These are phyloP conservation scores for Plasmodium cynomolgi DNA, from an alignment of 169 alveolate species.

Conservation along the genomic window DNA sequence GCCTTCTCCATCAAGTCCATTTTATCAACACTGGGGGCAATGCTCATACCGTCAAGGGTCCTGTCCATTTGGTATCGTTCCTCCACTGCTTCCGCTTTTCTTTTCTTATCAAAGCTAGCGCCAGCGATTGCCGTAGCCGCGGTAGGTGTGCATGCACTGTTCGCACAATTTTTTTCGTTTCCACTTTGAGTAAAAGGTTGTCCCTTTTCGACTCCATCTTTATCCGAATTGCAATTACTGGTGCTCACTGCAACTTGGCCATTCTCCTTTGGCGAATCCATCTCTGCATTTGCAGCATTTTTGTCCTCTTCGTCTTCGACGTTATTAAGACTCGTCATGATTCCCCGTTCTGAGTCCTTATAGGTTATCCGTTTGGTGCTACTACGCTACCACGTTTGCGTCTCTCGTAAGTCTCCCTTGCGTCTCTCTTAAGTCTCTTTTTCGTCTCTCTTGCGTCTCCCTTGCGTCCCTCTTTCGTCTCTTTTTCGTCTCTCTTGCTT, in stretches of 20 bases:
- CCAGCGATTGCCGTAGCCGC: neutral
- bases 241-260: neutral
- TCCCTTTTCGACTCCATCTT: neutral
- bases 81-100: conserved; percentile 26
- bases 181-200: neutral
- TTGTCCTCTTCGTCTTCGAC: neutral
- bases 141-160: neutral
- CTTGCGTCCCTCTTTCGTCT: too few relatives aligned
- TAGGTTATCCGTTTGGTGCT: neutral
- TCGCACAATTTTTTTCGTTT: neutral
- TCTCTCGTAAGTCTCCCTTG: neutral
- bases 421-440: too few relatives aligned
- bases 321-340: conserved; percentile 9
- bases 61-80: neutral
- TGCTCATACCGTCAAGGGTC: neutral
- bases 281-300: neutral
- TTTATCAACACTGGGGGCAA: neutral
- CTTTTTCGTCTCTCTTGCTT: too few relatives aligned
- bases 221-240: neutral
- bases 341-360: neutral
- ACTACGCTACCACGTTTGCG: neutral
- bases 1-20: neutral
- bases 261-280: neutral
- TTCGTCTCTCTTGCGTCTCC: too few relatives aligned
- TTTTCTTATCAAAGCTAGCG: conserved; percentile 18